Percentiles rank a stretch among this genome's conserved stretches.
Evolutionary conservation across 1,284 basidiomycete species (phyloP).

Genomic region (Rhodotorula mucilaginosa): DNA sequence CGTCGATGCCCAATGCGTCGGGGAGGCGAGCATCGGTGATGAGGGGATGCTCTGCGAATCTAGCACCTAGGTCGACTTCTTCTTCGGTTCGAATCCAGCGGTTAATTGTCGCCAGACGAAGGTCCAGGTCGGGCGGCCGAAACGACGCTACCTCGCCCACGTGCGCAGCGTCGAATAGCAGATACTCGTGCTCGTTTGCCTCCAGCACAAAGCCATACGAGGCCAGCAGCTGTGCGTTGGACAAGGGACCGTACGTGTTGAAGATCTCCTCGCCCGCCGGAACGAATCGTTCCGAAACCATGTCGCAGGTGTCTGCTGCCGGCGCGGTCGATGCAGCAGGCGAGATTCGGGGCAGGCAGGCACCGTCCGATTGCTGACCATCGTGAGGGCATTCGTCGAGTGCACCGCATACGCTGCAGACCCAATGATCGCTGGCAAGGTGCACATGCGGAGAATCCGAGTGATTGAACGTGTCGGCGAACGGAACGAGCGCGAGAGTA

Average conservation of each 20-base stretch:
- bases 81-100: too few relatives aligned
- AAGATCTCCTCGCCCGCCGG: slow-evolving; percentile 62
- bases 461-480: slow-evolving; percentile 89
- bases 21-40: too few relatives aligned
- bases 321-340: background rate
- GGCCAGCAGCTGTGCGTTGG: slow-evolving; percentile 65
- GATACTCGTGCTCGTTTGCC: slow-evolving; percentile 33
- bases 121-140: background rate
- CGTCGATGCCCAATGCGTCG: background rate
- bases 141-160: background rate
- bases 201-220: slow-evolving; percentile 68
- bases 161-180: slow-evolving; percentile 4
- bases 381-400: slow-evolving; percentile 73
- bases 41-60: too few relatives aligned
- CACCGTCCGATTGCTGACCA: slow-evolving; percentile 17
- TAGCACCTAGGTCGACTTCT: background rate
- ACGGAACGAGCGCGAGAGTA: slow-evolving; percentile 78
- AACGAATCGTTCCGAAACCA: slow-evolving; percentile 46
- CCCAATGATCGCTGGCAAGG: slow-evolving; percentile 69
- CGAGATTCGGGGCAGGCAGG: too few relatives aligned
- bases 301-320: slow-evolving; percentile 46
- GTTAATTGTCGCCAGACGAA: too few relatives aligned
- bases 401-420: slow-evolving; percentile 76
- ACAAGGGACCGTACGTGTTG: slow-evolving; percentile 73
- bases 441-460: slow-evolving; percentile 64